Percentiles rank a stretch among this genome's conserved stretches.
phyloP scores from a whole-genome alignment of 140 eudicot species.

The Flaveria floridana region DNA sequence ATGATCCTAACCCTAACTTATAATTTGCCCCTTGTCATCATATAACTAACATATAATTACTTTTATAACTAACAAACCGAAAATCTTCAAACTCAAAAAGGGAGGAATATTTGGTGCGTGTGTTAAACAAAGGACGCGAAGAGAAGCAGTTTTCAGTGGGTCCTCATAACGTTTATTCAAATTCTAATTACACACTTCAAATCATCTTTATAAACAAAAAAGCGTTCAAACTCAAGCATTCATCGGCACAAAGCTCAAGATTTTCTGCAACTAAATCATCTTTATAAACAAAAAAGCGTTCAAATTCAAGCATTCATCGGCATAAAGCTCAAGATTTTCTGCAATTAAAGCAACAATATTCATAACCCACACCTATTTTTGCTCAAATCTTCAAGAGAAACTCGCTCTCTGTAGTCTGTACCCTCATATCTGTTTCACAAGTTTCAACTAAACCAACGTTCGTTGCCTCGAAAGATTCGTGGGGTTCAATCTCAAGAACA shows the following conservation, averaged over 20 bases:
- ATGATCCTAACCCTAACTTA: no score
- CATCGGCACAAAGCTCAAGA: constrained; percentile 13
- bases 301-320: constrained; percentile 17
- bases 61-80: no score
- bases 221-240: constrained; percentile 12
- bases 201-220: constrained; percentile 7
- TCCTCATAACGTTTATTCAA: constrained; percentile 9
- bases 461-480: constrained; percentile 21
- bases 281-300: not conserved
- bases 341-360: constrained; percentile 8
- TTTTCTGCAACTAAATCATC: constrained; percentile 18
- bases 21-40: no score
- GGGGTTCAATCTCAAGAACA: constrained; percentile 17
- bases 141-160: constrained; percentile 23
- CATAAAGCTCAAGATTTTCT: constrained; percentile 23
- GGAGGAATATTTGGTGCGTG: not conserved
- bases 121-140: not conserved
- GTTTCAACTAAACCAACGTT: constrained; percentile 28
- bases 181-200: constrained; percentile 14
- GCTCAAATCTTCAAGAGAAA: constrained; percentile 10
- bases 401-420: no score
- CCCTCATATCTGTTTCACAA: no score
- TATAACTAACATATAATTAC: no score
- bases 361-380: not conserved
- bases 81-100: not conserved